phyloP scores from a whole-genome alignment of 2,329 filamentous ascomycete species.

The Thelonectria olida region DNA sequence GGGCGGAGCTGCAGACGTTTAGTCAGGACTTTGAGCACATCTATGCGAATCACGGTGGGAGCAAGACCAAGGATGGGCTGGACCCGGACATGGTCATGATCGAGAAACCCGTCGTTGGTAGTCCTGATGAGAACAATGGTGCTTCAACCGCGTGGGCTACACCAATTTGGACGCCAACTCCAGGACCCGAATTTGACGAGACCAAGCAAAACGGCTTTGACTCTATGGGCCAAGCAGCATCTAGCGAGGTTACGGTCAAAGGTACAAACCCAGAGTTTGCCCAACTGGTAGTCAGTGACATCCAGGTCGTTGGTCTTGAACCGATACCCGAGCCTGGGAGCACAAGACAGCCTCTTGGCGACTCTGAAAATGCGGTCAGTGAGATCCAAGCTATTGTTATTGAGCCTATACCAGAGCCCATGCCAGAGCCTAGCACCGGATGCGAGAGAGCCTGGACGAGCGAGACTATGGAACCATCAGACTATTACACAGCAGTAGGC shows the following conservation, averaged over 20 bases:
- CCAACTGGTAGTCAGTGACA: background rate
- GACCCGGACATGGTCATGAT: background rate
- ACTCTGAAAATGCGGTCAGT: too few species aligned
- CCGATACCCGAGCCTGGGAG: background rate
- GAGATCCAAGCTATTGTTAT: too few species aligned
- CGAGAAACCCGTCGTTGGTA: background rate
- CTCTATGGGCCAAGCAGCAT: background rate
- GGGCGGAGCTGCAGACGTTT: slow-evolving; percentile 5
- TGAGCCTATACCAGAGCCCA: too few species aligned
- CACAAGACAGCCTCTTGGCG: too few species aligned
- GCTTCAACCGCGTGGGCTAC: background rate
- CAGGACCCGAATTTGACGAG: background rate
- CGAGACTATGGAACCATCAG: too few species aligned
- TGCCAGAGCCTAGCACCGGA: too few species aligned
- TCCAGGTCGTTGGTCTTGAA: background rate
- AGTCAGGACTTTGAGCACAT: background rate
- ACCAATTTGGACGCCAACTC: background rate
- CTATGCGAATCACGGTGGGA: background rate
- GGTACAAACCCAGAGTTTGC: background rate
- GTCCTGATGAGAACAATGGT: background rate
- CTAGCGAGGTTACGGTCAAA: too few species aligned
- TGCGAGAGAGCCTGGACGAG: too few species aligned
- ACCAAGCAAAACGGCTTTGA: background rate
- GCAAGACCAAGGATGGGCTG: background rate
- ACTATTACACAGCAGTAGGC: too few species aligned